Evolutionary conservation across 768 basidiomycete genomes (phyloP), one percentile per base, ranked within the genome.

Genomic region (Sutorius australiensis): DNA sequence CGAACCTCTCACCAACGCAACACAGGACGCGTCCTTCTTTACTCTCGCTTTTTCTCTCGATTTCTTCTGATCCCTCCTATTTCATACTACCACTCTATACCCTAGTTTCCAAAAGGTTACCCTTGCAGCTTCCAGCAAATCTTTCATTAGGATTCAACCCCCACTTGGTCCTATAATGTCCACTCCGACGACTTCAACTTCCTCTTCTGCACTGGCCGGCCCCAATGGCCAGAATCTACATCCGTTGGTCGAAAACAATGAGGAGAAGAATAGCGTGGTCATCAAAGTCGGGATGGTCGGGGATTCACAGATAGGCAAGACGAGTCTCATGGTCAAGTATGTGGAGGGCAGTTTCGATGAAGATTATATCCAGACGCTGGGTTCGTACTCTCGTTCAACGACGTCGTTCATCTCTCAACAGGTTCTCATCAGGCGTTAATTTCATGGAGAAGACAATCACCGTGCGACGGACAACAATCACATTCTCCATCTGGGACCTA

Each of bases 401-500:
- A 28, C 1, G 1, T 11, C 50, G 5, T 42, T 43, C 48, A 12
- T 45, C 41, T 14, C 55, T 63, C 54, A 67, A 41, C 39, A 19
- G 16, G 6, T 43, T 45, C 32, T 12, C 14, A 1, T 14, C 59
- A 80, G 92, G 95, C 77, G 94, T 98, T 76, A 98, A 98, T 74
- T 98, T 98, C 73, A 98, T 98, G 97, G 95, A 99, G 78, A 99
- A 99, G 80, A 97, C 95, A 14, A 98, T 99, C 64, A 89, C 91
- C 51, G 95, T 99, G 61, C 86, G 97, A 61, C 87, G 95, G 71
- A 98, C 97, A 53, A 97, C 95, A 51, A 98, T 99, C 72, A 98
- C 95, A 3, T 98, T 99, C 76, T 98, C 95, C 59, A 97, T 98
- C 72, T 99, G 97, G 95, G 94, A 97, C 78, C 76, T 97, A 52